Base-by-base conservation (phyloP, 2,329 filamentous ascomycete genomes). In the Akanthomyces dipterigenus region DNA sequence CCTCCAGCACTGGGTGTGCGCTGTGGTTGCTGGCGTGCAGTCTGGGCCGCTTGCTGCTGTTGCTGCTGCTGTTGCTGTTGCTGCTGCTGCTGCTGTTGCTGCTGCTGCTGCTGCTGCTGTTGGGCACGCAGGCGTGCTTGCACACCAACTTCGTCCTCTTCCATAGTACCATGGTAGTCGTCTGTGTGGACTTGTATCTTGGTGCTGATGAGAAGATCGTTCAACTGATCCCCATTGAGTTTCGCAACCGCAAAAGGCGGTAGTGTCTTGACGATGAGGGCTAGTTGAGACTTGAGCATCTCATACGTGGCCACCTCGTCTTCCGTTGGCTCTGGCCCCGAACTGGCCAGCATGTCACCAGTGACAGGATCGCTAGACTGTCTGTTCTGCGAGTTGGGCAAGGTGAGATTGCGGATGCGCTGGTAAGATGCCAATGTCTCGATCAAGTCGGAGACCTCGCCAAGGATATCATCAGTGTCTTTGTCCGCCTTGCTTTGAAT, bases 231-330 rank as follows among this genome's bases (percentile, higher is more conserved):
- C 11, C 91, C 91, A 68, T 96, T 88, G 64, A 96, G 78, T 69
- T 95, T 93, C 6, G 92, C 88, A 26, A 96, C 89, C 1, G 89
- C 90, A 70, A 91, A 95, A 1, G 92, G 92, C 1, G 92, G 92
- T 12, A 96, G 76, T 43, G 83, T 85, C 65, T 88, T 82, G 63
- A 96, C 83, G 64, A 96, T 85, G 34, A 92, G 77, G 0, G 85
- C 79, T 22, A 96, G 78, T 70, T 93, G 90, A 4, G 87, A 83
- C 70, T 89, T 91, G 57, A 96, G 80, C 28, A 87, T 82, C 65
- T 91, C 82, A 70, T 96, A 96, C 0, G 82, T 84, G 16, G 76
- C 71, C 62, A 77, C 75, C 68, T 86, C 83, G 64, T 84, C 82
- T 65, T 85, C 83, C 14, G 87, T 86, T 9, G 90, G 89, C 55